Evolutionary conservation across 805 yeast genomes (phyloP), one percentile per base, ranked within the genome.

Genomic region (Saccharomycodes ludwigii): DNA sequence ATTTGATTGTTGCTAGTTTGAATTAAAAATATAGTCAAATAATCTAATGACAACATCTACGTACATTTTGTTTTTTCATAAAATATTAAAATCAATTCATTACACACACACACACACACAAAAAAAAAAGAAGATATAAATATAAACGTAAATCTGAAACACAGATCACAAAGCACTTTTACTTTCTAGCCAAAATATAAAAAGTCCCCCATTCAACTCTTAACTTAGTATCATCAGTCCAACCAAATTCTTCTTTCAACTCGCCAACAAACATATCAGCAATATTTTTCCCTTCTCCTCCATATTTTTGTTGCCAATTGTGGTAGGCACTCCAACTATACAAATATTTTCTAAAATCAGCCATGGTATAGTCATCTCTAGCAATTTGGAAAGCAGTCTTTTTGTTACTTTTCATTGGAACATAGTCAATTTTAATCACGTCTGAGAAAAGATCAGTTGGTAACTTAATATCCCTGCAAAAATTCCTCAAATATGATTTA

Each of bases 321-420:
- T 74, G 80, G 41, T 65, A 68, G 2, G 79, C 65, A 46, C 91
- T 76, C 67, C 76, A 76, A 1, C 88, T 79, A 11, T 63, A 51
- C 24, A 76, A 47, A 45, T 76, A 76, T 21, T 59, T 52, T n/a
- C 61, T 48, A 37, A 67, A 68, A 9, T 63, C 71, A 2, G 40
- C 46, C 28, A 81, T 37, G 1, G 68, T 52, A 23, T 60, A 55
- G 21, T 56, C 58, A 58, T 44, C 63, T 60, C 60, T 65, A 54
- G 57, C 61, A 24, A 58, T 49, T 15, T 37, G 41, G 36, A 61
- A 54, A 4, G 48, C 49, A 3, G 56, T 53, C 9, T 38, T 41
- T 13, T 36, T 29, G 27, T 36, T 23, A 24, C 51, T 33, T 25
- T 36, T 34, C 28, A 46, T 39, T 8, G 57, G 53, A 30, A 48